Evolutionary conservation across 306 rosid genomes (phyloP).

Genomic region (Senna siamea): DNA sequence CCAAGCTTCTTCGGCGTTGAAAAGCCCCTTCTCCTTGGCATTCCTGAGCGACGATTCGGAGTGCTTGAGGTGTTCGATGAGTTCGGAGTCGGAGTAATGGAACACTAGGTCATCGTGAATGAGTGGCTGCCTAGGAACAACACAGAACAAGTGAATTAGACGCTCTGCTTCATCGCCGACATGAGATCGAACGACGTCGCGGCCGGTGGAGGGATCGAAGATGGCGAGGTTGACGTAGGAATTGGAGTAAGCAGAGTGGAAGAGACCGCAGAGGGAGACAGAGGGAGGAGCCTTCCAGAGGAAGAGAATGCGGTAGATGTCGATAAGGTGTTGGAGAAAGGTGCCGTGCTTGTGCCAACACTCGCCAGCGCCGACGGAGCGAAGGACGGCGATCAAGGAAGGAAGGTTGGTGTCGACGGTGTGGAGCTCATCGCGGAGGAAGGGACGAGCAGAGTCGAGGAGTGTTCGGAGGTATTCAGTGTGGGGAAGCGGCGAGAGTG

Average conservation of each 20-base stretch:
- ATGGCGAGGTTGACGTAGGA: conserved; percentile 93
- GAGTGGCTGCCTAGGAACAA: conserved; percentile 74
- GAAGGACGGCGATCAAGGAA: conserved; percentile 51
- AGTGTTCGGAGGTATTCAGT: conserved; percentile 39
- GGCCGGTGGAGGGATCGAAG: conserved; percentile 82
- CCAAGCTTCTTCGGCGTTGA: conserved; percentile 57
- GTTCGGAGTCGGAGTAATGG: conserved; percentile 64
- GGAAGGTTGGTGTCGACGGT: conserved; percentile 59
- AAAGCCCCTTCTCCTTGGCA: conserved; percentile 50
- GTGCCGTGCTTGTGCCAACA: conserved; percentile 98
- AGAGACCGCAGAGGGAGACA: conserved; percentile 83
- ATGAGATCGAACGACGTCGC: conserved; percentile 57
- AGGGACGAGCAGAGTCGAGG: conserved; percentile 66
- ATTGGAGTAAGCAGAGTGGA: conserved; percentile 92
- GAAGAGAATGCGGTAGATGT: conserved; percentile 67
- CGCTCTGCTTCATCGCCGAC: conserved; percentile 74
- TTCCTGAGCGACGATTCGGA: conserved; percentile 47
- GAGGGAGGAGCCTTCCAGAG: conserved; percentile 65
- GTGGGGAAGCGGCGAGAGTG: neutral
- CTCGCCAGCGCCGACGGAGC: conserved; percentile 85
- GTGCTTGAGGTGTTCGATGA: conserved; percentile 55
- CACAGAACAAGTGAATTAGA: conserved; percentile 73
- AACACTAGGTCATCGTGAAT: conserved; percentile 84
- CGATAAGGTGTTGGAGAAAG: conserved; percentile 79
- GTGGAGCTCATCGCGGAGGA: conserved; percentile 76